Evolutionary conservation across 169 alveolate genomes (phyloP), one percentile per base, ranked within the genome.

Genomic region (Toxoplasma gondii): DNA sequence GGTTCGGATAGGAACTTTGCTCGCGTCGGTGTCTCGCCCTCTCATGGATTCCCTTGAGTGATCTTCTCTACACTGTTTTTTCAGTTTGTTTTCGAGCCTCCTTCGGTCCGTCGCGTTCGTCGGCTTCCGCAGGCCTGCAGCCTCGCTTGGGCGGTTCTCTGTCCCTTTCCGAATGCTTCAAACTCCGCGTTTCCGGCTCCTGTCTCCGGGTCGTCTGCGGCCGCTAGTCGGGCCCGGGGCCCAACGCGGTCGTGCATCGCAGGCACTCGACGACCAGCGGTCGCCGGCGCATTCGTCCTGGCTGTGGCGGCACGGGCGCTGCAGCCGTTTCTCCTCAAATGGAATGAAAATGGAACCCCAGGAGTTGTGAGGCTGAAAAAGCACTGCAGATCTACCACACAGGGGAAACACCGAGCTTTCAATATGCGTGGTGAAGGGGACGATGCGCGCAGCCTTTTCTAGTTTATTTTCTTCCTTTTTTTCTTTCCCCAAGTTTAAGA

Each of bases 291-390:
- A 31, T 91, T 91, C 49, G 93, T 91, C 41, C 64, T 91, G 29
- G 93, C 93, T 39, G 93, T 91, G 53, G 93, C 70, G 0, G 88
- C 70, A 49, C 70, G 93, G 88, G 74, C 93, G 81, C 88, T 91
- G 27, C 93, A 91, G 80, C 93, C 93, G 1, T 91, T 91, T 80
- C 78, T 91, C 38, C 88, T 91, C 39, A 91, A 38, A 36, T 86
- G 49, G 36, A 31, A 31, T n/a, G 84, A 74, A 74, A n/a, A 31
- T 12, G 84, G 45, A 22, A 17, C 12, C 2, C 49, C 84, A n/a
- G 84, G 43, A 10, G 84, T 36, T 9, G 84, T 36, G n/a, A 74
- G 84, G 24, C 84, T 41, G 43, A 29, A n/a, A n/a, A 24, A 4
- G 24, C 81, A 69, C 81, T 10, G 19, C 81, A 4, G 41, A 24